These are phyloP conservation scores for Mimosa bimucronata DNA, from an alignment of 306 rosid species.

Conservation along the genomic window DNA sequence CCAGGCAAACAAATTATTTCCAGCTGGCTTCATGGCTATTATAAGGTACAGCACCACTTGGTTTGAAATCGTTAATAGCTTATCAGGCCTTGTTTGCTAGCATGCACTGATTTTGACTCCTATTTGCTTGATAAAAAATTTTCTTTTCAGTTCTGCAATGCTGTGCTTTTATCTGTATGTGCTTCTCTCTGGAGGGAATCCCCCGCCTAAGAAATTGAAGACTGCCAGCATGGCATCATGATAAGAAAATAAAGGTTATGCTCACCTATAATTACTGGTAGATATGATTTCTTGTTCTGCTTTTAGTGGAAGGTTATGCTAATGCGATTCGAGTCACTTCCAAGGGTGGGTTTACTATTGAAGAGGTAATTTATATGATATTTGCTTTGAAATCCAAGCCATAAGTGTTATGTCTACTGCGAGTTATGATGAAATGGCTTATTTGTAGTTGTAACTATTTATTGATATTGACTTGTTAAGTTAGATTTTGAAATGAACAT, in stretches of 20 bases:
- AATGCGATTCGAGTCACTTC: slow-evolving; percentile 27
- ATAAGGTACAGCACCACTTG: slow-evolving; percentile 54
- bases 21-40: slow-evolving; percentile 64
- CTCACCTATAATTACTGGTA: slow-evolving; percentile 23
- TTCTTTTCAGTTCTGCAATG: slow-evolving; percentile 82
- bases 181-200: slow-evolving; percentile 81
- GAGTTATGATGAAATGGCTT: slow-evolving; percentile 23
- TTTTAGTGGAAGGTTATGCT: slow-evolving; percentile 31
- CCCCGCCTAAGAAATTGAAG: slow-evolving; percentile 91
- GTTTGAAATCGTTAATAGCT: slow-evolving; percentile 22
- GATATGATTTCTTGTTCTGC: slow-evolving; percentile 31
- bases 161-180: slow-evolving; percentile 84
- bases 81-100: slow-evolving; percentile 16
- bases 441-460: slow-evolving; percentile 25
- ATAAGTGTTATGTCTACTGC: slow-evolving; percentile 10
- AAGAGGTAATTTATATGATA: slow-evolving; percentile 30
- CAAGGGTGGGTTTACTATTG: slow-evolving; percentile 24
- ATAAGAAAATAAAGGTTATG: slow-evolving; percentile 39
- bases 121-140: neutral
- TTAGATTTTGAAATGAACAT: slow-evolving; percentile 21
- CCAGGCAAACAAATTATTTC: slow-evolving; percentile 84
- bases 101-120: slow-evolving; percentile 21
- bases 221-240: slow-evolving; percentile 55
- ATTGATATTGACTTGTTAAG: slow-evolving; percentile 15
- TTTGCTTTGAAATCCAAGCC: slow-evolving; percentile 33